Evolutionary conservation across 1,139 yeast species (phyloP).

Genomic region (Insectozyma bohioensis): DNA sequence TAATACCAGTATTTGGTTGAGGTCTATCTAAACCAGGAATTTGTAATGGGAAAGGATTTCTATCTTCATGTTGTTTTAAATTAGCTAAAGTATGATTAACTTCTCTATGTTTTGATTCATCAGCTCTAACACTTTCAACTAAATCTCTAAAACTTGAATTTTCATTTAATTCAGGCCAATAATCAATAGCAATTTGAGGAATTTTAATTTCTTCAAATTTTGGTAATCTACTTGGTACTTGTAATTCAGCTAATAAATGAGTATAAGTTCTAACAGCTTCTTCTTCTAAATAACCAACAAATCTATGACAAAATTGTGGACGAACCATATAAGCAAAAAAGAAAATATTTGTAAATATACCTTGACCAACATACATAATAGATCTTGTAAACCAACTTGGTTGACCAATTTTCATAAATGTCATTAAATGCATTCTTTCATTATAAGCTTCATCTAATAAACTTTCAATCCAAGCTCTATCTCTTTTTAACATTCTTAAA

Average conservation of each 20-base stretch:
- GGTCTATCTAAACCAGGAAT: slow-evolving; percentile 37
- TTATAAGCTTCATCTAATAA: slow-evolving; percentile 75
- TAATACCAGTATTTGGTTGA: slow-evolving; percentile 58
- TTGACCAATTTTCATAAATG: slow-evolving; percentile 63
- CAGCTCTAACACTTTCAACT: slow-evolving; percentile 56
- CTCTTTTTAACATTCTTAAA: slow-evolving; percentile 58
- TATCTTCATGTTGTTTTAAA: slow-evolving; percentile 50
- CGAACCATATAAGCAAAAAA: slow-evolving; percentile 58
- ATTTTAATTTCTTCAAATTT: slow-evolving; percentile 44
- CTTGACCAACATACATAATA: slow-evolving; percentile 66
- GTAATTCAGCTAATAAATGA: slow-evolving; percentile 55
- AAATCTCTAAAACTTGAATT: slow-evolving; percentile 60
- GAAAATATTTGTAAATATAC: slow-evolving; percentile 67
- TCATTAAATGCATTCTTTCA: slow-evolving; percentile 74
- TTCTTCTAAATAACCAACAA: slow-evolving; percentile 78
- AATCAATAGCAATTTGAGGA: slow-evolving; percentile 61
- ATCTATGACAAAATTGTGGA: slow-evolving; percentile 70
- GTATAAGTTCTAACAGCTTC: slow-evolving; percentile 76
- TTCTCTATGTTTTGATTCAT: slow-evolving; percentile 75
- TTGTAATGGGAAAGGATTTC: slow-evolving; percentile 67
- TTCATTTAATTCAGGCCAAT: slow-evolving; percentile 56
- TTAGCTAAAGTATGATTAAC: slow-evolving; percentile 78
- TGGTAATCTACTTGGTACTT: slow-evolving; percentile 51
- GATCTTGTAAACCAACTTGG: slow-evolving; percentile 61
- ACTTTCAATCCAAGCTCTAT: slow-evolving; percentile 77